A percentile compares a stretch with the other conserved stretches of the same genome.
Conservation (phyloP, 179 eudicot species). For the Spinacia oleracea region DNA sequence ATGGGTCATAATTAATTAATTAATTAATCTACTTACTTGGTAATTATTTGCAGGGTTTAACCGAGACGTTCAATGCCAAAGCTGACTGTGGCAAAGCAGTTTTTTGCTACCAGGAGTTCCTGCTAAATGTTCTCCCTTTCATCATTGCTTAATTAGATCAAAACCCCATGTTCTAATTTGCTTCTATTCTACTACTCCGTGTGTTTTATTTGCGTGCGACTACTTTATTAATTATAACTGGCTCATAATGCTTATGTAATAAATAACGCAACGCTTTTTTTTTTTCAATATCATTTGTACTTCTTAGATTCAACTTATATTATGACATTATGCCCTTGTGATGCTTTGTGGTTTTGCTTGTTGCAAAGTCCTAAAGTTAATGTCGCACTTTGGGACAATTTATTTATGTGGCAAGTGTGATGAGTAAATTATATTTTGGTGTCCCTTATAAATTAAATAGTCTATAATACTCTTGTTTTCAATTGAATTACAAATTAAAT, state of each 20-base stretch:
- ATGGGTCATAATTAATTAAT: no score
- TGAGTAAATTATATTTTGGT: no score
- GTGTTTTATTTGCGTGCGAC: neutral
- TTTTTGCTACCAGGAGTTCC: conserved; percentile 46
- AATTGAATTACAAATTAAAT: no score
- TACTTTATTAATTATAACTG: neutral
- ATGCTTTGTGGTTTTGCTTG: no score
- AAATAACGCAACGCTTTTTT: conserved; percentile 13
- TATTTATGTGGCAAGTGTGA: no score
- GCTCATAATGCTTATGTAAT: neutral
- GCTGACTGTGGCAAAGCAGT: conserved; percentile 40
- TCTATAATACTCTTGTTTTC: no score
- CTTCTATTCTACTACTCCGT: neutral
- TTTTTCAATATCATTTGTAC: neutral
- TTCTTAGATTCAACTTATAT: no score
- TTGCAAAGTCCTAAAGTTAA: no score
- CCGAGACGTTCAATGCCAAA: conserved; percentile 41
- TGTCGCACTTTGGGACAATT: no score
- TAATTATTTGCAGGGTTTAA: conserved; percentile 33
- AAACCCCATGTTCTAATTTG: neutral
- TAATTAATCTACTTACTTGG: no score
- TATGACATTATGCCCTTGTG: no score
- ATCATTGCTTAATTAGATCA: conserved; percentile 31
- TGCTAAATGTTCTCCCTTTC: conserved; percentile 42
- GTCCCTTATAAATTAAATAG: no score